These are phyloP conservation scores for Candida sakaeoensis DNA, from an alignment of 805 yeast genomes.

Conservation along the genomic window DNA sequence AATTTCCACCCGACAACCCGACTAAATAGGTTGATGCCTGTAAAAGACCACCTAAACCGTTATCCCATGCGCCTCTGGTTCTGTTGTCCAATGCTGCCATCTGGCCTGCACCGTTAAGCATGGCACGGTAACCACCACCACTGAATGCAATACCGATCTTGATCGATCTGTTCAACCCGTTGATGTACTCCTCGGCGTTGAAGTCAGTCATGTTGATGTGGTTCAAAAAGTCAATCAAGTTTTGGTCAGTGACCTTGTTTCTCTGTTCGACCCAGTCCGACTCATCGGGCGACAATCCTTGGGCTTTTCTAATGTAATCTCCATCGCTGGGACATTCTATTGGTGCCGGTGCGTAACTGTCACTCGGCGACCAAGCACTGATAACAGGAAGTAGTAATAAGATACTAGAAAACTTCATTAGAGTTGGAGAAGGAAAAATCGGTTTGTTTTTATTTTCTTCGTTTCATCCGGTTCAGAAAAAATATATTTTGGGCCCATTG, in stretches of 20 bases:
- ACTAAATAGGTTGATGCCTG: constrained; percentile 37
- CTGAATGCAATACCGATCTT: constrained; percentile 34
- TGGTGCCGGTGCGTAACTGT: constrained; percentile 59
- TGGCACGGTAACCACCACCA: constrained; percentile 40
- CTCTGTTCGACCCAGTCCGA: constrained; percentile 49
- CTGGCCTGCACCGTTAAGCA: constrained; percentile 41
- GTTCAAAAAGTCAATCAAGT: constrained; percentile 43
- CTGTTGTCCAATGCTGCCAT: constrained; percentile 37
- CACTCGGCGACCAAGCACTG: constrained; percentile 48
- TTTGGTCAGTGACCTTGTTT: constrained; percentile 42
- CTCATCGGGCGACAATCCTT: constrained; percentile 44
- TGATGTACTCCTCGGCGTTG: constrained; percentile 39
- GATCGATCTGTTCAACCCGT: constrained; percentile 23
- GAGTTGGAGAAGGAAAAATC: background rate
- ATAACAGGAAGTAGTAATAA: background rate
- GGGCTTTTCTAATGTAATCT: constrained; percentile 45
- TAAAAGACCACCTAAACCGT: constrained; percentile 38
- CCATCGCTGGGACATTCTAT: constrained; percentile 48
- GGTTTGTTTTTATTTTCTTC: background rate
- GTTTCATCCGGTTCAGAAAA: background rate
- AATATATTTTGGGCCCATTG: background rate
- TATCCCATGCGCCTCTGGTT: constrained; percentile 21
- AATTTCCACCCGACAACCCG: constrained; percentile 41
- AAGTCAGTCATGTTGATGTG: constrained; percentile 46
- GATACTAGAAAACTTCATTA: background rate